A percentile compares a stretch with the other conserved stretches of the same genome.
Conservation (phyloP, 495 filamentous ascomycete species). For the Tuber aestivum region DNA sequence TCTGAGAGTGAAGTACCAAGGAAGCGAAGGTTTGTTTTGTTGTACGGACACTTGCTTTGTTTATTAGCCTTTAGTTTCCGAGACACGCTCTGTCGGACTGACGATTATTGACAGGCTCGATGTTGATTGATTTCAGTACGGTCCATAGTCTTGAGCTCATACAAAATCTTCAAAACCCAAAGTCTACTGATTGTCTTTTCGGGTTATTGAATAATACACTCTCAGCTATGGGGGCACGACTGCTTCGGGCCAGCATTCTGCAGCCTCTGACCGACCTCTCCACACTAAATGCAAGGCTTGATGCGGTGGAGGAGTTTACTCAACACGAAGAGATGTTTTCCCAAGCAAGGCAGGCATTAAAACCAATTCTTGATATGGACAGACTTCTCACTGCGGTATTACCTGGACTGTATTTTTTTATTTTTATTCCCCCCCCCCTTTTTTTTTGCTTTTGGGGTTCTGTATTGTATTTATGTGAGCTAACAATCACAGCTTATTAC, state of each 20-base stretch:
- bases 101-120: conserved; percentile 53
- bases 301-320: conserved; percentile 77
- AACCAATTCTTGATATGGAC: conserved; percentile 66
- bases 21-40: conserved; percentile 55
- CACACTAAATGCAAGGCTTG: conserved; percentile 58
- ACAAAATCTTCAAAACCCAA: conserved; percentile 71
- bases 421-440: neutral
- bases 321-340: conserved; percentile 83
- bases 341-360: conserved; percentile 66
- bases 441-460: neutral
- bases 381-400: conserved; percentile 58
- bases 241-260: conserved; percentile 74
- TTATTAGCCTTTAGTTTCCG: conserved; percentile 2
- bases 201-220: conserved; percentile 76
- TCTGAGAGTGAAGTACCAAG: conserved; percentile 75
- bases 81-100: neutral
- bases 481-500: conserved; percentile 56
- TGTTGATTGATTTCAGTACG: conserved; percentile 89
- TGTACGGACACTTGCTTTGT: neutral
- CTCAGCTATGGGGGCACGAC: conserved; percentile 79
- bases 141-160: conserved; percentile 81
- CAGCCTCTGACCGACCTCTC: conserved; percentile 72
- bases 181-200: conserved; percentile 72
- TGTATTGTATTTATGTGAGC: conserved; percentile 22
- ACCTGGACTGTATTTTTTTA: neutral